Evolutionary conservation across 2,329 filamentous ascomycete species (phyloP).

Genomic region (Balansia obtecta): DNA sequence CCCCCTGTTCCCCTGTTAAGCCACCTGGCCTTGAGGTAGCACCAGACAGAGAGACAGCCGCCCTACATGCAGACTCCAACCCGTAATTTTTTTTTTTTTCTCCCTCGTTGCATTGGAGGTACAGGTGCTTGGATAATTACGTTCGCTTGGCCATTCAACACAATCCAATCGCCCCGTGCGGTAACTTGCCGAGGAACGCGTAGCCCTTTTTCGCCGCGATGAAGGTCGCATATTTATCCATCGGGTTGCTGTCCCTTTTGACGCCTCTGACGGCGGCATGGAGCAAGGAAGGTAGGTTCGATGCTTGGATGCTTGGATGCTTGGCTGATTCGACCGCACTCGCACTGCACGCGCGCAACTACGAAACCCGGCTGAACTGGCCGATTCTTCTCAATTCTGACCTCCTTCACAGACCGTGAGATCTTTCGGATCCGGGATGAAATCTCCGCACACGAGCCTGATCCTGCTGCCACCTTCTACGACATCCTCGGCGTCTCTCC

Average conservation of each 20-base stretch:
- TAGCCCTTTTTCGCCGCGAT: conserved; percentile 30
- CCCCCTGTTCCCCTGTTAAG: conserved; percentile 2
- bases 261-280: conserved; percentile 60
- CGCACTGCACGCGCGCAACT: too few relatives aligned
- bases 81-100: not conserved
- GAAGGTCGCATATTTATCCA: conserved; percentile 54
- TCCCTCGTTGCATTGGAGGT: not conserved
- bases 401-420: conserved; percentile 65
- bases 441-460: conserved; percentile 63
- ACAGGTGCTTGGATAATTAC: not conserved
- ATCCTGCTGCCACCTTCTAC: conserved; percentile 79
- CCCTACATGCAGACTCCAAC: not conserved
- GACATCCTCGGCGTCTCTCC: conserved; percentile 71
- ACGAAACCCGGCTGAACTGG: too few relatives aligned
- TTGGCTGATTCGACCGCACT: not conserved
- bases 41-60: not conserved
- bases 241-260: conserved; percentile 58
- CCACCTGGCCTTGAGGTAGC: conserved; percentile 8
- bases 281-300: conserved; percentile 65
- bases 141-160: conserved; percentile 4
- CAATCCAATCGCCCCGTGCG: not conserved
- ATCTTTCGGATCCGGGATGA: conserved; percentile 95
- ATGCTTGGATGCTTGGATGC: too few relatives aligned
- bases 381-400: not conserved
- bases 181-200: not conserved